These are phyloP conservation scores for Paracorniculantispora psalliotae DNA, from an alignment of 2,329 filamentous ascomycete genomes.

Conservation along the genomic window DNA sequence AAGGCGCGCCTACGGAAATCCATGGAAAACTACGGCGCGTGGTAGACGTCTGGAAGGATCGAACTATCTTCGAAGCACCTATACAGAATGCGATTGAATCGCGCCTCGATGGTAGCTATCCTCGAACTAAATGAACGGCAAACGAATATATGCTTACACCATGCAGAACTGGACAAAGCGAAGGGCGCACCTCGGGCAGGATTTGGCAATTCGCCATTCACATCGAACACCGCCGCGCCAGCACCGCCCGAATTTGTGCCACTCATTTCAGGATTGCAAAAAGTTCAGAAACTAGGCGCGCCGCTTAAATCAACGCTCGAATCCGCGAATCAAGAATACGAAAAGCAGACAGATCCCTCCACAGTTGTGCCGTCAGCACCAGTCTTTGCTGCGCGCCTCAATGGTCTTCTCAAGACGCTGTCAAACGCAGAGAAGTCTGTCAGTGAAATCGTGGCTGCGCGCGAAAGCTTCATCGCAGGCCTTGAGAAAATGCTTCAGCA, in stretches of 20 bases:
- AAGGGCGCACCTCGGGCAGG: slow-evolving; percentile 48
- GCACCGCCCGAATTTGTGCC: slow-evolving; percentile 59
- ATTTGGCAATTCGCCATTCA: slow-evolving; percentile 52
- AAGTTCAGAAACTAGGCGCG: slow-evolving; percentile 66
- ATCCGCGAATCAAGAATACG: slow-evolving; percentile 74
- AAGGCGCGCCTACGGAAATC: slow-evolving; percentile 77
- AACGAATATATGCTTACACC: slow-evolving; percentile 16
- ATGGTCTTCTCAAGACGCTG: slow-evolving; percentile 82
- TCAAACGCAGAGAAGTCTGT: slow-evolving; percentile 86
- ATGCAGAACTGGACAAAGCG: slow-evolving; percentile 57
- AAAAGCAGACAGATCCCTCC: slow-evolving; percentile 71
- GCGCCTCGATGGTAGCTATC: slow-evolving; percentile 66
- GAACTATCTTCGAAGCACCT: slow-evolving; percentile 74
- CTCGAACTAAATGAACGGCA: too few species aligned
- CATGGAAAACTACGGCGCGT: slow-evolving; percentile 85
- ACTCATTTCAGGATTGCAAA: slow-evolving; percentile 69
- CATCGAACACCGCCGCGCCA: slow-evolving; percentile 47
- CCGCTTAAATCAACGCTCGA: slow-evolving; percentile 62
- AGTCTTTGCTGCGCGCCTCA: slow-evolving; percentile 85
- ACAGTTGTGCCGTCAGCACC: slow-evolving; percentile 71
- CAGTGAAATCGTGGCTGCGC: slow-evolving; percentile 81
- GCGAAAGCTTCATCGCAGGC: slow-evolving; percentile 69
- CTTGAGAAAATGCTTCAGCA: slow-evolving; percentile 77
- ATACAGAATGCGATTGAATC: slow-evolving; percentile 79
- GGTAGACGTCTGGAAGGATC: slow-evolving; percentile 88